Evolutionary conservation across 805 yeast species (phyloP).

Genomic region (Cyberlindnera americana): DNA sequence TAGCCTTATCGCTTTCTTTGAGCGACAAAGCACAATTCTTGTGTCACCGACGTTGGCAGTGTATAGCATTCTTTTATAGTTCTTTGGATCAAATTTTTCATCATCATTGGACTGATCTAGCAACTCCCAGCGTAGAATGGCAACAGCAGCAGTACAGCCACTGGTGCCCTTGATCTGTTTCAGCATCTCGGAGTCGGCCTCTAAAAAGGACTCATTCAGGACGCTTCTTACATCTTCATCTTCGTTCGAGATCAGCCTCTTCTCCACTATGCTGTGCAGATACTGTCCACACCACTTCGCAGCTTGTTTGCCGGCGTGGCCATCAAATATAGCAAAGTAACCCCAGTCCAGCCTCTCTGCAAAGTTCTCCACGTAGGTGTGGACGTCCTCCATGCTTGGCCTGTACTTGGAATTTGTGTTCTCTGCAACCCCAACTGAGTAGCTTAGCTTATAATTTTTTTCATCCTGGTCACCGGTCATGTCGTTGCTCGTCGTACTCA

Average conservation of each 20-base stretch:
- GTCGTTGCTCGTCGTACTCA: neutral
- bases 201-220: constrained; percentile 63
- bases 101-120: constrained; percentile 23
- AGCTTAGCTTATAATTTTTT: constrained; percentile 48
- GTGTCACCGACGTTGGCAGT: constrained; percentile 97
- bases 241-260: constrained; percentile 47
- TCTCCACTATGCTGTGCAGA: constrained; percentile 66
- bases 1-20: constrained; percentile 71
- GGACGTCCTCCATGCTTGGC: constrained; percentile 94
- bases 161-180: constrained; percentile 64
- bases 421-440: constrained; percentile 88
- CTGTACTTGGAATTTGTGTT: constrained; percentile 79
- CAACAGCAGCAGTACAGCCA: constrained; percentile 96
- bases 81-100: constrained; percentile 26
- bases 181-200: constrained; percentile 69
- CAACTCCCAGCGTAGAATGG: constrained; percentile 81
- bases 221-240: constrained; percentile 58
- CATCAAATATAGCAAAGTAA: constrained; percentile 92
- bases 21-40: constrained; percentile 72
- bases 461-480: constrained; percentile 1
- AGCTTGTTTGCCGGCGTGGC: constrained; percentile 92
- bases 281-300: constrained; percentile 94
- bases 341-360: constrained; percentile 93
- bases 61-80: constrained; percentile 71
- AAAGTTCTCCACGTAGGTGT: constrained; percentile 86